Evolutionary conservation across 2,329 filamentous ascomycete genomes (phyloP), one percentile per base, ranked within the genome.

Genomic region (Colletotrichum plurivorum): DNA sequence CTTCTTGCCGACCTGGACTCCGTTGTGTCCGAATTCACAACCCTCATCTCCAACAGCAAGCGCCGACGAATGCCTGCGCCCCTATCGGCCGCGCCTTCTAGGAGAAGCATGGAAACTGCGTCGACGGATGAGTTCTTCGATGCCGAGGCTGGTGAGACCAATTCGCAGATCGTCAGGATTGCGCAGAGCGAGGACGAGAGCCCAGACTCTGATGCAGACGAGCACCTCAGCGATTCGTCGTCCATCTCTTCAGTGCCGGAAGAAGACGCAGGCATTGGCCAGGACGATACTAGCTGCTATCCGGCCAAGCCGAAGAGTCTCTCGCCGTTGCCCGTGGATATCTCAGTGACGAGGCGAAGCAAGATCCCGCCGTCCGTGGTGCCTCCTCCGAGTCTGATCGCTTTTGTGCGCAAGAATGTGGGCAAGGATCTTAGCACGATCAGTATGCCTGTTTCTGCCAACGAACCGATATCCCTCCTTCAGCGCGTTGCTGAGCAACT

Each of bases 391-490:
- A 97, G 94, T 78, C 84, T 99, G 61, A 97, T 99, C 73, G 93
- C 94, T 0, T 97, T 98, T 78, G 87, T 98, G 39, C 91, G 96
- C 73, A 99, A 98, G 81, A 99, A 99, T 74, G 96, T 98, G 10
- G 96, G 96, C 77, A 99, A 99, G 80, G 96, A 99, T 80, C 85
- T 99, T 56, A 97, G 94, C 69, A 97, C 94, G 3, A 97, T 99
- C 73, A 95, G 94, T 55, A 98, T 98, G 95, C 96, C 96, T 0
- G 96, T 98, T 1, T 97, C 95, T 5, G 92, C 95, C 25, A 99
- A 99, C 79, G 96, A 99, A 78, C 96, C 96, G 0, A 89, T 91
- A 1, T 98, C 95, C 0, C 83, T 97, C 12, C 85, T 98, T 5
- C 96, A 99, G 79, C 92, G 95, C 70, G 88, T 95, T 4, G 93